Conservation (phyloP, 352 stramenopile genomes). For the Pythium rishiriense region DNA sequence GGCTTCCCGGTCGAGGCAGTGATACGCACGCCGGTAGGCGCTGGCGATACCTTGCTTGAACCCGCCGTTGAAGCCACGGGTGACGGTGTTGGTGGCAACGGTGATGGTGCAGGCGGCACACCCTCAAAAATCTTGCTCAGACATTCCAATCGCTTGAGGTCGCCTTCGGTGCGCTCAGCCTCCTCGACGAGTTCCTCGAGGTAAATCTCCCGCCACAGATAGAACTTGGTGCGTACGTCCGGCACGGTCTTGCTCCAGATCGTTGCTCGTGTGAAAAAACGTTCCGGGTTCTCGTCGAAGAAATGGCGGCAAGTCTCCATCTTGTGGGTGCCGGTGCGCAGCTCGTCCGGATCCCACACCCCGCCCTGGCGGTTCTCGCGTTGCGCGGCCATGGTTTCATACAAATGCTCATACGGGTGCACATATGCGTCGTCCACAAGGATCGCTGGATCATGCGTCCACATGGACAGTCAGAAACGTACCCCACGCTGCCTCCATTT, state of each 20-base stretch:
- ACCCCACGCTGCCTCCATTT: neutral
- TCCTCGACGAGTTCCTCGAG: slow-evolving; percentile 40
- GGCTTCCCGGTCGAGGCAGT: neutral
- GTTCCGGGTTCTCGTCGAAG: slow-evolving; percentile 37
- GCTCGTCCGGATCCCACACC: slow-evolving; percentile 69
- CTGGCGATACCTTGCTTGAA: neutral
- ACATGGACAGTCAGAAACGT: neutral
- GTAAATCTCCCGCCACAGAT: slow-evolving; percentile 66
- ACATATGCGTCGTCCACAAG: slow-evolving; percentile 33
- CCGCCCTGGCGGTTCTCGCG: slow-evolving; percentile 58
- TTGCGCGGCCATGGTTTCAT: slow-evolving; percentile 62
- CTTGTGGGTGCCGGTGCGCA: slow-evolving; percentile 60
- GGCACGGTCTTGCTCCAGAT: slow-evolving; percentile 54
- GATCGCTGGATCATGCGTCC: slow-evolving; percentile 26
- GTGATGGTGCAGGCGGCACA: slow-evolving; percentile 36
- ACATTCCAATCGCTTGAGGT: slow-evolving; percentile 32
- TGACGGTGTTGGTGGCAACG: slow-evolving; percentile 16
- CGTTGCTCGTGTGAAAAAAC: slow-evolving; percentile 71
- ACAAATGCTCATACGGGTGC: slow-evolving; percentile 65
- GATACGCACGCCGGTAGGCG: neutral
- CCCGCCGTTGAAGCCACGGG: neutral
- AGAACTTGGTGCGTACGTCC: slow-evolving; percentile 73
- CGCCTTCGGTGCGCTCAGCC: slow-evolving; percentile 21
- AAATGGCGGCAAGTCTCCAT: slow-evolving; percentile 54
- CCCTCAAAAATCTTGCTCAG: slow-evolving; percentile 52